Conservation (phyloP, 2,329 filamentous ascomycete genomes). For the Cladosporium sp. region DNA sequence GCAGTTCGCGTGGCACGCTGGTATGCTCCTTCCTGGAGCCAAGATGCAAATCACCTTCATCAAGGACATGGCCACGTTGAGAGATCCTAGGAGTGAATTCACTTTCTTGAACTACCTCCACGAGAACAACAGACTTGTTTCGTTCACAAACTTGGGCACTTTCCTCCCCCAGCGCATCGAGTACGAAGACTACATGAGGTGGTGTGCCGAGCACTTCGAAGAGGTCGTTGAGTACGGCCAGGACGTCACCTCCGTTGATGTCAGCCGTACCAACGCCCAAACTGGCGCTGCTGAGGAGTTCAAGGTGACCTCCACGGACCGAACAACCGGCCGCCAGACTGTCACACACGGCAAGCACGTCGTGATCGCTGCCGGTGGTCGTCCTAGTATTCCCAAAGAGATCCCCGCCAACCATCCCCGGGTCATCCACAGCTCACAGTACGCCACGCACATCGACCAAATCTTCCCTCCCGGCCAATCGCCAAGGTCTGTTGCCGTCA, state of each 20-base stretch:
- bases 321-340: constrained; percentile 51
- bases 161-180: constrained; percentile 82
- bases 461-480: constrained; percentile 54
- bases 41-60: constrained; percentile 98
- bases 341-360: constrained; percentile 61
- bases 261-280: constrained; percentile 46
- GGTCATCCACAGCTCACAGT: constrained; percentile 86
- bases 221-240: constrained; percentile 70
- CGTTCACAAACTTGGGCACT: constrained; percentile 86
- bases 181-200: constrained; percentile 93
- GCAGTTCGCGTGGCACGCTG: constrained; percentile 85
- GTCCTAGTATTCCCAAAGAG: constrained; percentile 65
- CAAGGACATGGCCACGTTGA: constrained; percentile 87
- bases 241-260: constrained; percentile 69
- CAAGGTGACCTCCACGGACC: constrained; percentile 61
- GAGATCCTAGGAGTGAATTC: constrained; percentile 84
- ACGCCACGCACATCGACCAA: constrained; percentile 60
- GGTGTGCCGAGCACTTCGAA: constrained; percentile 80
- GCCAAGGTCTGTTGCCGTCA: constrained; percentile 71
- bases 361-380: constrained; percentile 64
- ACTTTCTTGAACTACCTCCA: constrained; percentile 96
- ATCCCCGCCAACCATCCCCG: constrained; percentile 67
- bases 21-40: constrained; percentile 88
- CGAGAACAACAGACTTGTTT: constrained; percentile 71
- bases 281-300: constrained; percentile 59